Evolutionary conservation across 768 basidiomycete genomes (phyloP), one percentile per base, ranked within the genome.

Genomic region (Mrakia hoshinonis): DNA sequence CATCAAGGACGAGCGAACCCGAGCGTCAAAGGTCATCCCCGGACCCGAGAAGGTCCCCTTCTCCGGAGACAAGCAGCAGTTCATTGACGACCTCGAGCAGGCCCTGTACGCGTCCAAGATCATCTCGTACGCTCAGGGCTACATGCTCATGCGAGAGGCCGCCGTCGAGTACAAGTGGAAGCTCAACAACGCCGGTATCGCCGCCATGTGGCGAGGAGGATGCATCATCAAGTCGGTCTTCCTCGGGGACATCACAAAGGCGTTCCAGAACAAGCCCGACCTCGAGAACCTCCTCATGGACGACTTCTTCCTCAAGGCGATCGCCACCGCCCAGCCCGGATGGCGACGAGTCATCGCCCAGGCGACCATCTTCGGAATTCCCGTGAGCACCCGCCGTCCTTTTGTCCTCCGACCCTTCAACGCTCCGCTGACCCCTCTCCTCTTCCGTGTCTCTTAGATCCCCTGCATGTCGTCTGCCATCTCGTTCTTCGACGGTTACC

Each of bases 21-120:
- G 92, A 63, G 96, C 96, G 58, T 91, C 90, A 85, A 95, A 91
- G 83, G 82, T 85, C 75, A 89, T 98, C 75, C 82, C 87, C 73
- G 96, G 93, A 47, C 96, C 96, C 48, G 87, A 90, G 79, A 90
- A 88, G 79, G 92, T 95, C 79, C 81, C 87, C 29, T 98, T 98
- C 91, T 87, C 87, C 74, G 96, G 95, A 73, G 92, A 97, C 86
- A 98, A 97, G 85, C 89, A 93, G 78, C 72, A 73, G 66, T 99
- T 99, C 83, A 96, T 99, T 39, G 72, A 73, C 79, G 96, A 99
- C 81, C 89, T 99, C 74, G 96, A 98, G 82, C 96, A 98, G 81
- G 96, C 95, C 61, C 85, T 99, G 72, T 99, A 99, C 82, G 96
- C 95, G 64, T 96, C 94, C 76, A 99, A 99, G 85, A 93, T 99